A percentile compares a stretch with the other conserved stretches of the same genome.
Evolutionary conservation across 2,329 filamentous ascomycete genomes (phyloP).

Genomic region (Dothidotthia symphoricarpi): DNA sequence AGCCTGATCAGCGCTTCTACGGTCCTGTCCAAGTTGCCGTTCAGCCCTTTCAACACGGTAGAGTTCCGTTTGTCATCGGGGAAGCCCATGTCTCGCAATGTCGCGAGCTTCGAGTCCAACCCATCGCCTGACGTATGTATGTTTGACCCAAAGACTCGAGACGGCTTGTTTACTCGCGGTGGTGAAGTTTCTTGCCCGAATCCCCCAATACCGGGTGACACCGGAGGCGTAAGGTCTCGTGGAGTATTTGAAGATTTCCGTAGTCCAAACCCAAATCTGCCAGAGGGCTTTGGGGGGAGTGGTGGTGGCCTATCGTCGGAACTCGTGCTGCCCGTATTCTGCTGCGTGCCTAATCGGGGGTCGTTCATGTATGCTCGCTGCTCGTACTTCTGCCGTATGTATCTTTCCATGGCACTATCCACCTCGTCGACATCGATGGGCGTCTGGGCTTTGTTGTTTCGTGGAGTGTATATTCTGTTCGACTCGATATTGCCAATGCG

Average conservation of each 20-base stretch:
- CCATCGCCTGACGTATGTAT: conserved; percentile 57
- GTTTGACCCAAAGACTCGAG: conserved; percentile 65
- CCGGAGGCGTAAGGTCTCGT: conserved; percentile 53
- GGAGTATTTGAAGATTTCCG: conserved; percentile 67
- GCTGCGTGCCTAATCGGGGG: conserved; percentile 46
- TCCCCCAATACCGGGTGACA: conserved; percentile 31
- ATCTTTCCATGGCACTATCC: conserved; percentile 91
- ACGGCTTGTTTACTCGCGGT: conserved; percentile 61
- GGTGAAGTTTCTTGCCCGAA: conserved; percentile 38
- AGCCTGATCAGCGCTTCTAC: conserved; percentile 81
- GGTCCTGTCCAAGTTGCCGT: conserved; percentile 80
- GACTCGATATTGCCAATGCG: conserved; percentile 81
- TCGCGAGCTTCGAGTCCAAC: conserved; percentile 72
- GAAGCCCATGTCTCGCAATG: conserved; percentile 89
- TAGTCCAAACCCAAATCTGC: conserved; percentile 63
- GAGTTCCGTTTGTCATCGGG: conserved; percentile 76
- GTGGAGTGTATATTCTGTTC: conserved; percentile 86
- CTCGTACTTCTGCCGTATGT: conserved; percentile 92
- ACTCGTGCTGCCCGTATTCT: conserved; percentile 58
- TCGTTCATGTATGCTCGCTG: conserved; percentile 54
- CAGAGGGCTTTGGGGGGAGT: conserved; percentile 59
- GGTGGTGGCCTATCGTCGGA: conserved; percentile 58
- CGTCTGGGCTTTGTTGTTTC: conserved; percentile 76
- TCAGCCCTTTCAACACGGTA: conserved; percentile 75
- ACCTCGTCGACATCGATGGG: conserved; percentile 90